phyloP scores from a whole-genome alignment of 176 grass and related monocot genomes.

The Dendrocalamus sinicus region DNA sequence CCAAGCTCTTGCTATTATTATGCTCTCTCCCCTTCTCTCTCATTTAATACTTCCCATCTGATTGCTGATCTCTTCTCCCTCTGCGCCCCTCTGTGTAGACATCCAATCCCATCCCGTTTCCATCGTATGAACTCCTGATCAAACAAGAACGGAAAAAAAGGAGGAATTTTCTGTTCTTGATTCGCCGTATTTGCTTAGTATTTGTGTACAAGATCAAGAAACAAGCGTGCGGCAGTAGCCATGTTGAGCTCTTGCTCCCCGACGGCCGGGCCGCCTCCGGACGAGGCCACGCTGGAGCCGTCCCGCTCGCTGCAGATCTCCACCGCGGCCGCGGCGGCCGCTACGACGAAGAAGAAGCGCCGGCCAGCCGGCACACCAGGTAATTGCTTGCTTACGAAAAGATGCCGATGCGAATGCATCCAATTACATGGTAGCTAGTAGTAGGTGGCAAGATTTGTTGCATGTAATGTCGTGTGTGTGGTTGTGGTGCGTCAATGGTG shows the following conservation, averaged over 20 bases:
- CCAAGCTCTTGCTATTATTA: constrained; percentile 33
- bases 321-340: constrained; percentile 10
- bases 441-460: background rate
- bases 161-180: constrained; percentile 16
- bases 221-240: background rate
- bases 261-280: constrained; percentile 11
- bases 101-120: constrained; percentile 2
- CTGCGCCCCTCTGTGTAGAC: constrained; percentile 39
- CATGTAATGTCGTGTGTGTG: background rate
- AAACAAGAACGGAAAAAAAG: background rate
- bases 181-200: background rate
- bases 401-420: background rate
- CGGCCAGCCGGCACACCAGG: constrained; percentile 93
- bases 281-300: constrained; percentile 35
- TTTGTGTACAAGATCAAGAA: constrained; percentile 5
- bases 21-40: background rate
- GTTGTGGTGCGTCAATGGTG: background rate
- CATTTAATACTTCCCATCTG: constrained; percentile 22
- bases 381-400: constrained; percentile 16
- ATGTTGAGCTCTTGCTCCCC: constrained; percentile 60
- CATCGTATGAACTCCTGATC: constrained; percentile 13
- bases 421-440: constrained; percentile 19
- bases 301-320: constrained; percentile 60
- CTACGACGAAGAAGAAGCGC: constrained; percentile 70
- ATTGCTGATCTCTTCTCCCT: constrained; percentile 24